Evolutionary conservation across 2,329 filamentous ascomycete species (phyloP).

Genomic region (Aspergillus vadensis): DNA sequence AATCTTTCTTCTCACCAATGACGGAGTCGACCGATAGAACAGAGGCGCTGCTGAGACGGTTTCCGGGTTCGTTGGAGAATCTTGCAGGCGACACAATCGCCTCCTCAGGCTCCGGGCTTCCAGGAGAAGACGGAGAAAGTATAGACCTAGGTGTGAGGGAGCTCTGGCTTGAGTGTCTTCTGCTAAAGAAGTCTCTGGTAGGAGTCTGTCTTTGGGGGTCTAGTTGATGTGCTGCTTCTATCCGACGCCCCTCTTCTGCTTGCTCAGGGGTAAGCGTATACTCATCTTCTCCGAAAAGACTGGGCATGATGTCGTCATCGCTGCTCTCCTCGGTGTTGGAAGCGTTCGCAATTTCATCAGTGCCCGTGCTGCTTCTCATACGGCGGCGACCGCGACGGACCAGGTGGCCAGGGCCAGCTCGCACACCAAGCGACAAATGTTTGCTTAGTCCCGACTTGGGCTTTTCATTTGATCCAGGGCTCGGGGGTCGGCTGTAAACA

Average conservation of each 20-base stretch:
- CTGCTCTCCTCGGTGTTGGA: constrained; percentile 38
- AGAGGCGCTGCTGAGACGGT: constrained; percentile 46
- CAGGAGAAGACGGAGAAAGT: constrained; percentile 31
- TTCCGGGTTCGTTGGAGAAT: constrained; percentile 29
- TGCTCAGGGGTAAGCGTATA: constrained; percentile 41
- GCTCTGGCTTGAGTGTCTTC: constrained; percentile 32
- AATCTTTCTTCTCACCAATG: constrained; percentile 63
- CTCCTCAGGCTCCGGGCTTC: constrained; percentile 38
- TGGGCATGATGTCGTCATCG: constrained; percentile 41
- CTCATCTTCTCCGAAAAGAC: constrained; percentile 43
- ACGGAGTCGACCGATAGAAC: constrained; percentile 59
- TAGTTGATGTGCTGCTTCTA: constrained; percentile 23
- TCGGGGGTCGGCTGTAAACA: constrained; percentile 42
- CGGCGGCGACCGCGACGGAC: constrained; percentile 33
- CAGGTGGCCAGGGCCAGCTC: constrained; percentile 43
- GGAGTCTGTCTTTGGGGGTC: constrained; percentile 18
- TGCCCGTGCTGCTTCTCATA: constrained; percentile 29
- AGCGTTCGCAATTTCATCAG: constrained; percentile 33
- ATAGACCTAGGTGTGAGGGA: constrained; percentile 23
- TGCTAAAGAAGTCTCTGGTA: constrained; percentile 20
- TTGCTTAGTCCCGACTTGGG: constrained; percentile 37
- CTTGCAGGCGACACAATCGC: constrained; percentile 32
- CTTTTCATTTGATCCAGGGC: constrained; percentile 33
- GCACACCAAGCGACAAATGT: constrained; percentile 43
- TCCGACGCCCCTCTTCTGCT: constrained; percentile 33